Evolutionary conservation across 805 yeast species (phyloP), one percentile per base, ranked within the genome.

Genomic region (Monosporozyma solicola): DNA sequence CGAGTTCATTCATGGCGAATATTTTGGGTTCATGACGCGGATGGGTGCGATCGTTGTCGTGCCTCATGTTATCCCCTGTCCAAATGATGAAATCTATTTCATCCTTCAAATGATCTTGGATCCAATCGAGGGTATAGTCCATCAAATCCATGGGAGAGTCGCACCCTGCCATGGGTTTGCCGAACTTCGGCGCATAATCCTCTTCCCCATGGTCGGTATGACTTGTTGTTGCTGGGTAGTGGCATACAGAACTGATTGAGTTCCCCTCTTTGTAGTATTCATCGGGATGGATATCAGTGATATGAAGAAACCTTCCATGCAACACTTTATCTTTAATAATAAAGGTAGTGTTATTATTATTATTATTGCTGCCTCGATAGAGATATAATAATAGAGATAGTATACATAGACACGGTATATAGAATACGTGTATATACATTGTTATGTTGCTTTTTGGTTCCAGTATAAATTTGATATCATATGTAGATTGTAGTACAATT

Each of bases 21-120:
- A 88, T 88, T 53, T 82, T 80, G 54, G 63, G 61, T 61, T 87
- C 95, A 1, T 87, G 80, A 72, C 96, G 78, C 2, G 96, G 96
- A 61, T 71, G 70, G 22, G 66, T 64, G 63, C 95, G 73, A 68
- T 87, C 96, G 61, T 84, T 85, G 66, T 87, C 95, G 66, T 87
- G 96, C 53, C 95, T 75, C 47, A 86, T 80, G 61, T 87, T 88
- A 68, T 88, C 96, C 33, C 96, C 96, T 0, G 96, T 87, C 96
- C 96, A 88, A 13, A 88, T 78, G 11, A 88, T 83, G 68, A 88
- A 88, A 66, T 88, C 96, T 49, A 88, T 82, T 58, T 87, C 82
- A 66, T 86, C 94, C 55, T 74, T 79, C 54, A 88, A 66, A 55
- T 87, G 82, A 11, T 74, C 72, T 22, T 74, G 67, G 2, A 88